Base-by-base conservation (phyloP, 176 grass and related monocot genomes). In the barley (Hordeum vulgare) region DNA sequence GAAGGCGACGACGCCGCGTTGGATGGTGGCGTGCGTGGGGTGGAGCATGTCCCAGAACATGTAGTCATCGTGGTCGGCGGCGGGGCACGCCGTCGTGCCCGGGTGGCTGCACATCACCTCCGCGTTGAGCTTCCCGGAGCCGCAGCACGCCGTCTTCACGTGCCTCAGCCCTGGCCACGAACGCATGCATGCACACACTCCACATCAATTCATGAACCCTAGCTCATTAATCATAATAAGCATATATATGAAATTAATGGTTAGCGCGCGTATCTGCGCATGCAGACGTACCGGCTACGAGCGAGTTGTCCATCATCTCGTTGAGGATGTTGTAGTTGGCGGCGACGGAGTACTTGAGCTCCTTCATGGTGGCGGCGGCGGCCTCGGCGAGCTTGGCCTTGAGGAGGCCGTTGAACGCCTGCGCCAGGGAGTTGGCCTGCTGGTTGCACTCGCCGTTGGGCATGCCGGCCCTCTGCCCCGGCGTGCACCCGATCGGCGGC, bases 401-500 rank as follows among this genome's bases (percentile, higher is more conserved):
- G 6, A 91, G 60, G 53, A 49, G 76, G 77, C 63, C 49, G 54
- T 91, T 91, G 78, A 91, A 91, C 14, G 85, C 85, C 1, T 3
- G 51, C 20, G 89, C 80, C n/a, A 88, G 53, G 11, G 56, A 76
- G 78, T 88, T 87, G 35, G 81, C 82, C 3, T 0, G 36, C 18
- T 77, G 47, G 20, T 36, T 36, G 65, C 71, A 91, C 76, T 59
- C 85, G 42, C 75, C 68, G 6, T 26, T 10, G 66, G 33, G 1
- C 15, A 11, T 63, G 80, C 76, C 75, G n/a, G 0, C 84, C 0
- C 89, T 45, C 36, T 74, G 47, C 7, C 76, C 65, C 51, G 85
- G 89, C 1, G 79, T 80, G 89, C 89, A 91, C 17, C 89, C 85
- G 39, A 91, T 60, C 10, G 89, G 89, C 21, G 76, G 74, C 37